Evolutionary conservation across 2,329 filamentous ascomycete genomes (phyloP), one percentile per base, ranked within the genome.

Genomic region (Aureobasidium sp.): DNA sequence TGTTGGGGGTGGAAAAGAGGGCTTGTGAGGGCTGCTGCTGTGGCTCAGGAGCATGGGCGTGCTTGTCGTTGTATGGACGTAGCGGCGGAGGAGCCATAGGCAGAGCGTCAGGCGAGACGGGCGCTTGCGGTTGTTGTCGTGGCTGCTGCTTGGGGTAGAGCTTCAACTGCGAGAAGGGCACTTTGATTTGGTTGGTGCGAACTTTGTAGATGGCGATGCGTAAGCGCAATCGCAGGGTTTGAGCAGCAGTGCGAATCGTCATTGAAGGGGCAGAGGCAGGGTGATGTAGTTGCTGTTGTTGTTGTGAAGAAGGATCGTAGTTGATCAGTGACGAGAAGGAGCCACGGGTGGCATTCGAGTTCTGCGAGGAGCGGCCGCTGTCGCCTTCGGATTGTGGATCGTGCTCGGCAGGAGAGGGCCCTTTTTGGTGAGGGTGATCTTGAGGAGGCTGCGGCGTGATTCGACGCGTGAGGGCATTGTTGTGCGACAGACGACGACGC

Each of bases 141-240:
- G 32, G 17, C 7, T 27, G 45, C 17, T 38, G 42, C 38, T 50
- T 54, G 41, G 8, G 54, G 40, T 58, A 53, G 57, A 55, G 62
- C 55, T 56, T 62, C 50, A 89, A 73, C 40, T 79, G 70, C 53
- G 81, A 74, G 56, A 88, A 76, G 1, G 85, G 83, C 24, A 86
- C 75, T 54, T 79, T 71, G 51, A 81, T 78, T 68, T 90, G 86
- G 56, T 85, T 82, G 2, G 86, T 90, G 54, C 77, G 78, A 59
- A 90, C 74, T 69, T 90, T 90, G 74, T 89, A 90, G 63, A 79
- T 79, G 12, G 85, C 86, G 17, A 89, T 77, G 24, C 79, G 76
- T 14, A 90, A 78, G n/a, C 85, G 79, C 8, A 88, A 75, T 48
- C 78, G 78, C 39, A 90, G 73, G 44, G 81, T 79, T 63, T 85